Evolutionary conservation across 805 yeast genomes (phyloP).

Genomic region (fission yeast (Schizosaccharomyces pombe)): ASM294v3 CU329670.1:4619501-4620000

Average conservation of each 20-base stretch:
- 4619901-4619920: constrained; percentile 54
- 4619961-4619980: constrained; percentile 68
- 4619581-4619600: too few relatives aligned
- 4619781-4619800: not conserved
- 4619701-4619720: not conserved
- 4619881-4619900: constrained; percentile 61
- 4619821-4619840: constrained; percentile 1
- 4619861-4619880: constrained; percentile 65
- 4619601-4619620: too few relatives aligned
- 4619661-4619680: too few relatives aligned
- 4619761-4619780: not conserved
- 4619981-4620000: constrained; percentile 28
- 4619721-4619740: constrained; percentile 1
- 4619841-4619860: constrained; percentile 23
- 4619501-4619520: too few relatives aligned
- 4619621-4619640: too few relatives aligned
- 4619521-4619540: too few relatives aligned
- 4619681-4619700: constrained; percentile 1
- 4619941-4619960: constrained; percentile 75
- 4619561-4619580: too few relatives aligned
- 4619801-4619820: not conserved
- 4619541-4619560: too few relatives aligned
- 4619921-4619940: constrained; percentile 72
- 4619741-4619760: not conserved
- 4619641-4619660: too few relatives aligned